phyloP scores from a whole-genome alignment of 257 asterid genomes.

The Salvia hispanica region DNA sequence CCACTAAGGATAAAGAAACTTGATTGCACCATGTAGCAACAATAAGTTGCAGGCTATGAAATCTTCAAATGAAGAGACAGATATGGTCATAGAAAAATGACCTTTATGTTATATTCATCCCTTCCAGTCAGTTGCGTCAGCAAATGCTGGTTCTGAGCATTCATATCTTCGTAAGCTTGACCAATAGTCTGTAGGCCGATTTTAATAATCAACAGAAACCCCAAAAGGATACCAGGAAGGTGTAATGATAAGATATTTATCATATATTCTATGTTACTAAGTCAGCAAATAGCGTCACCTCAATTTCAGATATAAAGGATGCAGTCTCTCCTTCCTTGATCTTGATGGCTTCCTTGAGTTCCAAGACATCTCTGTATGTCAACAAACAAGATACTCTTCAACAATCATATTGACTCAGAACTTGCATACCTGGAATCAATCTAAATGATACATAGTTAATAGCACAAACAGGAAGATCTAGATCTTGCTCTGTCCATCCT shows the following conservation, averaged over 20 bases:
- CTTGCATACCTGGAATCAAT: conserved; percentile 19
- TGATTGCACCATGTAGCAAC: conserved; percentile 23
- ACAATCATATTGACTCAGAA: conserved; percentile 8
- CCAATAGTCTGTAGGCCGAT: conserved; percentile 80
- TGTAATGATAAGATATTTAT: conserved; percentile 17
- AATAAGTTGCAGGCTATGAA: conserved; percentile 7
- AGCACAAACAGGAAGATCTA: not conserved
- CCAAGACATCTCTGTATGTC: conserved; percentile 78
- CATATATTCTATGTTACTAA: conserved; percentile 10
- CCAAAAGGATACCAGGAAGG: conserved; percentile 26
- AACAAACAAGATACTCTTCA: conserved; percentile 24
- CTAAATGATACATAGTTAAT: conserved; percentile 9
- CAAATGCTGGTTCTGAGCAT: conserved; percentile 89
- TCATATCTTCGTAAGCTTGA: conserved; percentile 99
- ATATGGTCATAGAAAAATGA: conserved; percentile 24
- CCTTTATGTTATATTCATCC: conserved; percentile 93
- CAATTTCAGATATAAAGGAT: conserved; percentile 87
- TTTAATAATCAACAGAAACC: conserved; percentile 28
- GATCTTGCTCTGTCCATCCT: not conserved
- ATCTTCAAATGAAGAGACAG: not conserved
- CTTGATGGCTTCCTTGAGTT: conserved; percentile 87
- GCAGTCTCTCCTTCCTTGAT: conserved; percentile 84
- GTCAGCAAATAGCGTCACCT: conserved; percentile 49
- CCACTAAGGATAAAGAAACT: conserved; percentile 22
- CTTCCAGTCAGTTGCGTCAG: conserved; percentile 82